These are phyloP conservation scores for Xylariaceae sp. DNA, from an alignment of 2,329 filamentous ascomycete species.

Conservation along the genomic window DNA sequence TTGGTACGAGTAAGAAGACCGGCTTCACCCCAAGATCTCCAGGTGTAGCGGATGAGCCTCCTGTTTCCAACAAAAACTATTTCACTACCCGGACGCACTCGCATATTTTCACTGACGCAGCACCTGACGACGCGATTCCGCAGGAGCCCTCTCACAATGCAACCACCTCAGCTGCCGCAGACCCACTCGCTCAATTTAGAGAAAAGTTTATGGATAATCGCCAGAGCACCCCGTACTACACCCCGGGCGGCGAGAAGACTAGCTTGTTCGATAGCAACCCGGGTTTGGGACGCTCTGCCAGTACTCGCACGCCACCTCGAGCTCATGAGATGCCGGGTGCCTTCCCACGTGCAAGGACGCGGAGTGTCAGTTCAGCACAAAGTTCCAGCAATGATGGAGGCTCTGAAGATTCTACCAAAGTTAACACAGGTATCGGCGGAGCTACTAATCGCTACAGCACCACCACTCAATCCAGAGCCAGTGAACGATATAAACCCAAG, in stretches of 20 bases:
- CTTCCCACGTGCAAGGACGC: conserved; percentile 35
- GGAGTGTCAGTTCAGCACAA: conserved; percentile 40
- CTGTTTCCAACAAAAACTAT: conserved; percentile 59
- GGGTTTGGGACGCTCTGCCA: conserved; percentile 53
- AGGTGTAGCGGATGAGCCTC: conserved; percentile 58
- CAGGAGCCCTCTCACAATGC: conserved; percentile 25
- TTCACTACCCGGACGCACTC: conserved; percentile 47
- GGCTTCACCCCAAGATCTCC: conserved; percentile 60
- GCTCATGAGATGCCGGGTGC: conserved; percentile 35
- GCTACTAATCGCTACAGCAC: conserved; percentile 16
- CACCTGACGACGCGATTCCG: conserved; percentile 19
- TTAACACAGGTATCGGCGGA: conserved; percentile 17
- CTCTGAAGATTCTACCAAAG: conserved; percentile 36
- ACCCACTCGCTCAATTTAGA: conserved; percentile 57
- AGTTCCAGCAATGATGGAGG: conserved; percentile 39
- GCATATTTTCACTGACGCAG: conserved; percentile 41
- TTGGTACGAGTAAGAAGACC: conserved; percentile 55
- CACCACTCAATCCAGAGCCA: conserved; percentile 28
- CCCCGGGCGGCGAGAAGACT: conserved; percentile 64
- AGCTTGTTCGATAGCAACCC: conserved; percentile 59
- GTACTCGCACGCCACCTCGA: conserved; percentile 49
- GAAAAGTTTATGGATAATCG: conserved; percentile 55
- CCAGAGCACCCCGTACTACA: conserved; percentile 64
- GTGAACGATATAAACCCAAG: conserved; percentile 34
- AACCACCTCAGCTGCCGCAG: conserved; percentile 43